Percentiles rank a stretch among this genome's conserved stretches.
phyloP scores from a whole-genome alignment of 352 stramenopile genomes.

The Pythium oligandrum region DNA sequence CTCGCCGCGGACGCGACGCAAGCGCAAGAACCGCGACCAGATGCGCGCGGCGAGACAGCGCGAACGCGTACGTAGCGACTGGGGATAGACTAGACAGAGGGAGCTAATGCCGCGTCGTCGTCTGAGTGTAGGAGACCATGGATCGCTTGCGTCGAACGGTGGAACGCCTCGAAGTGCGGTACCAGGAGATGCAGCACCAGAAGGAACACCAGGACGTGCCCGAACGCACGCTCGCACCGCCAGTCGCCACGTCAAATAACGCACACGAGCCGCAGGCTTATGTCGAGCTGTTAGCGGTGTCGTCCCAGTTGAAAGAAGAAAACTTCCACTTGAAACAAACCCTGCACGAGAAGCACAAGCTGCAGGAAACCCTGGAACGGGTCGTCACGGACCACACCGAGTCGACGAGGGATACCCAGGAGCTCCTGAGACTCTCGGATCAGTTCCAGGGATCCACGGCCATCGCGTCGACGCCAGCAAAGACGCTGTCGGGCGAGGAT shows the following conservation, averaged over 20 bases:
- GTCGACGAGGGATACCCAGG: slow-evolving; percentile 8
- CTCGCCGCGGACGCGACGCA: slow-evolving; percentile 39
- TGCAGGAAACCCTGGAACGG: slow-evolving; percentile 27
- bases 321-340: slow-evolving; percentile 27
- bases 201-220: background rate
- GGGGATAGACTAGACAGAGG: background rate
- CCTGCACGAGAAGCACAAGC: slow-evolving; percentile 30
- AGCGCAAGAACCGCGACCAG: slow-evolving; percentile 47
- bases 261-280: slow-evolving; percentile 9
- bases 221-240: too few species aligned
- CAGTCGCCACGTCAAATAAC: too few species aligned
- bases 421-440: slow-evolving; percentile 6
- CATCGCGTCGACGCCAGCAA: too few species aligned
- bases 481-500: too few species aligned
- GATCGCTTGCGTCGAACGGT: slow-evolving; percentile 36
- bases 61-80: slow-evolving; percentile 23
- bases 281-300: slow-evolving; percentile 27
- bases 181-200: slow-evolving; percentile 17
- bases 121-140: slow-evolving; percentile 33
- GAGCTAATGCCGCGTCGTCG: background rate
- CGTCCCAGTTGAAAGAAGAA: slow-evolving; percentile 22
- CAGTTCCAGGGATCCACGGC: background rate
- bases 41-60: slow-evolving; percentile 44
- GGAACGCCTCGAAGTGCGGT: slow-evolving; percentile 35
- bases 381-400: slow-evolving; percentile 18